Percentiles rank a stretch among this genome's conserved stretches.
Conservation (phyloP, 257 asterid species). For the Fraxinus quadrangulata region DNA sequence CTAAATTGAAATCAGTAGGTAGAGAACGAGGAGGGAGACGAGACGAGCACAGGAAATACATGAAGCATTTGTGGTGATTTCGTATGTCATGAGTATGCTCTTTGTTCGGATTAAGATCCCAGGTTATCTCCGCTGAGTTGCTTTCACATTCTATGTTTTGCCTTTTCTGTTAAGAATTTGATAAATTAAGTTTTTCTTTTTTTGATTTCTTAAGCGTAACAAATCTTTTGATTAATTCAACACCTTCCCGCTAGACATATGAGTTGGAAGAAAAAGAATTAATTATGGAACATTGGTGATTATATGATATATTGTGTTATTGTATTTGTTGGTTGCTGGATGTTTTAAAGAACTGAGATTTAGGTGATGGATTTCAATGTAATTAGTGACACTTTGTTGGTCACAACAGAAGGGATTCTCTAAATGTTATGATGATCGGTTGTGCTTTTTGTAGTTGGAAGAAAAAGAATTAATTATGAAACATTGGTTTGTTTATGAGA, state of each 20-base stretch:
- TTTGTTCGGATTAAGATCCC: neutral
- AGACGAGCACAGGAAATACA: no score
- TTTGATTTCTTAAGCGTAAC: neutral
- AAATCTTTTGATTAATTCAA: neutral
- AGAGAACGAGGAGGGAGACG: no score
- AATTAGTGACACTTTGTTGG: neutral
- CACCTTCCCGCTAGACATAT: neutral
- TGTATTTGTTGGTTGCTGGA: neutral
- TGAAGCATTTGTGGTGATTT: neutral
- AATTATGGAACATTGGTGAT: neutral
- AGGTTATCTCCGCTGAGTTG: neutral
- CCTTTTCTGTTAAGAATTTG: neutral
- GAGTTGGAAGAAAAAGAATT: slow-evolving; percentile 4
- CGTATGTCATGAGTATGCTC: slow-evolving; percentile 1
- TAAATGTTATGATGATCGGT: neutral
- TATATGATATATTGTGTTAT: neutral
- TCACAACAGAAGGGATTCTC: neutral
- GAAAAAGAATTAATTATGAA: neutral
- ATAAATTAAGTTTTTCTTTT: neutral
- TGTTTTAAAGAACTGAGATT: neutral
- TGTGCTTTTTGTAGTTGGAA: neutral
- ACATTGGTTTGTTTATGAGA: neutral
- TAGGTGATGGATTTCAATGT: neutral
- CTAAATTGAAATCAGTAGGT: no score
- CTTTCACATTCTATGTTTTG: no score